Percentiles rank a stretch among this genome's conserved stretches.
Conservation (phyloP, 495 filamentous ascomycete species). For the Chaetomidium leptoderma region DNA sequence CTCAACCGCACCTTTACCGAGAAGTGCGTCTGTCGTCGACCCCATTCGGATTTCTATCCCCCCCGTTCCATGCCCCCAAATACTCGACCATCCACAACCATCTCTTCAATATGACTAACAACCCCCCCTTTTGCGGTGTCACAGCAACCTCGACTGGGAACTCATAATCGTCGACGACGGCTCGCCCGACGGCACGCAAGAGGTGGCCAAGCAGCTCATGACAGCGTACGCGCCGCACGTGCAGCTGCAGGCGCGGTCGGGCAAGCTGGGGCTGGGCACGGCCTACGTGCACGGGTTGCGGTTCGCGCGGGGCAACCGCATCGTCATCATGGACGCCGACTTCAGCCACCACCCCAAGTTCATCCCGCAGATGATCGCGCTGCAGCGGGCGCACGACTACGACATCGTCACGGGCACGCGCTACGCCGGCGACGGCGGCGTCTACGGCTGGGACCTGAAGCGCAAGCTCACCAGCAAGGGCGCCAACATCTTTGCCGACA, state of each 20-base stretch:
- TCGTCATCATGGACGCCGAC: slow-evolving; percentile 99
- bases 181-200: slow-evolving; percentile 92
- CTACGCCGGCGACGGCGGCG: slow-evolving; percentile 85
- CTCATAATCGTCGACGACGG: slow-evolving; percentile 96
- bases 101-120: background rate
- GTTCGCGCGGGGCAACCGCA: slow-evolving; percentile 82
- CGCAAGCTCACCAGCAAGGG: slow-evolving; percentile 86
- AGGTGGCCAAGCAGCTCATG: slow-evolving; percentile 82
- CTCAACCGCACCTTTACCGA: slow-evolving; percentile 86
- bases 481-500: slow-evolving; percentile 94
- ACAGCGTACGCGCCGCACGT: slow-evolving; percentile 76
- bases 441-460: slow-evolving; percentile 97
- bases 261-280: slow-evolving; percentile 94
- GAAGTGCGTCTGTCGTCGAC: slow-evolving; percentile 63
- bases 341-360: slow-evolving; percentile 98
- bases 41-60: no score
- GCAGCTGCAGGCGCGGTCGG: slow-evolving; percentile 76
- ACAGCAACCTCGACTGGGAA: slow-evolving; percentile 92
- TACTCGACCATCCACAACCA: no score
- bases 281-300: slow-evolving; percentile 94
- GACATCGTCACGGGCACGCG: slow-evolving; percentile 97
- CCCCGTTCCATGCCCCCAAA: background rate
- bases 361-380: slow-evolving; percentile 79
- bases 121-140: background rate
- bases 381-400: slow-evolving; percentile 65